phyloP scores from a whole-genome alignment of 148 eudicot genomes.

The Mesembryanthemum crystallinum region DNA sequence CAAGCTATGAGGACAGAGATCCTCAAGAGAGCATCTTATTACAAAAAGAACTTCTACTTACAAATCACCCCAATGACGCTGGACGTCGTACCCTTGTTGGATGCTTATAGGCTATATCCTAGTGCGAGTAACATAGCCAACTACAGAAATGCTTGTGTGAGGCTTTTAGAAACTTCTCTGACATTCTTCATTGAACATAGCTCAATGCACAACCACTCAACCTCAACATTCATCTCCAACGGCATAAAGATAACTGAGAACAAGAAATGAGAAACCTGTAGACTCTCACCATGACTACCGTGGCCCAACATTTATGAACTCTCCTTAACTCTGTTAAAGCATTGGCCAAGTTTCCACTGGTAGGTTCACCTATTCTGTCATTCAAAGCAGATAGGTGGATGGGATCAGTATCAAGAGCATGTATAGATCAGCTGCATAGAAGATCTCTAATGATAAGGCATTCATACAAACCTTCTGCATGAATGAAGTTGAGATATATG shows the following conservation, averaged over 20 bases:
- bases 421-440: background rate
- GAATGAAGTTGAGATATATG: constrained; percentile 54
- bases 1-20: no score
- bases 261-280: background rate
- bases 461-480: constrained; percentile 44
- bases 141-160: no score
- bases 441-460: constrained; percentile 1
- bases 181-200: background rate
- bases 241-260: background rate
- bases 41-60: no score
- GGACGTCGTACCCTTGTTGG: no score
- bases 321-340: constrained; percentile 46
- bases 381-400: constrained; percentile 8
- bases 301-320: constrained; percentile 45
- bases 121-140: background rate
- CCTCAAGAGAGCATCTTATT: no score
- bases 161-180: background rate
- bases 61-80: no score
- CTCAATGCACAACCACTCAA: background rate
- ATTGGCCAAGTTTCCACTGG: constrained; percentile 37
- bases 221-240: background rate
- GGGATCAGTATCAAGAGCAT: constrained; percentile 17
- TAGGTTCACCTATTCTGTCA: constrained; percentile 42
- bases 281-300: constrained; percentile 58
- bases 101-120: no score